These are phyloP conservation scores for Moelleriella libera DNA, from an alignment of 2,329 filamentous ascomycete species.

Conservation along the genomic window DNA sequence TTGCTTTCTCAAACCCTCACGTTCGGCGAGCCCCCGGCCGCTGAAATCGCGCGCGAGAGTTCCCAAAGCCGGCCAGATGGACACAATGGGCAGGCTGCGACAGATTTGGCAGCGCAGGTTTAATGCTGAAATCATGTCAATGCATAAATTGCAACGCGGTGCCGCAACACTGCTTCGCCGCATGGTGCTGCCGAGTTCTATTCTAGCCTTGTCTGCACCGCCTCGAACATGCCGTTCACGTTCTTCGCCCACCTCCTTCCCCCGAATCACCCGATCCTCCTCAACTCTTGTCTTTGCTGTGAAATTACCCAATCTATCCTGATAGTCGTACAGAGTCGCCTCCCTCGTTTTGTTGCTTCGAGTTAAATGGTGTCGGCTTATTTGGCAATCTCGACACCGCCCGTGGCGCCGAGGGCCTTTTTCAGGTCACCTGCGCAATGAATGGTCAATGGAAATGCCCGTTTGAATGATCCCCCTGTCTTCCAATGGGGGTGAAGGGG, in stretches of 20 bases:
- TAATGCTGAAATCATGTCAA: background rate
- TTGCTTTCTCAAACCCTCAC: no score
- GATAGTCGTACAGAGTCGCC: background rate
- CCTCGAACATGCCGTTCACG: background rate
- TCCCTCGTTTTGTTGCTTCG: background rate
- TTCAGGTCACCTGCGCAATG: slow-evolving; percentile 40
- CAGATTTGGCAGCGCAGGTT: background rate
- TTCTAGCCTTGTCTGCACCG: background rate
- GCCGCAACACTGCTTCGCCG: background rate
- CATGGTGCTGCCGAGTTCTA: background rate
- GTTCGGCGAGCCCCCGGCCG: no score
- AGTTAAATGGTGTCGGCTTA: slow-evolving; percentile 1
- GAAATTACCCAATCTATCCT: background rate
- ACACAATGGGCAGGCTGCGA: no score
- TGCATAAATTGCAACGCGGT: background rate
- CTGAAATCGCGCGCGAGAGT: no score
- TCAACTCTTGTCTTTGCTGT: background rate
- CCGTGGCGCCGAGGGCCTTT: slow-evolving; percentile 33
- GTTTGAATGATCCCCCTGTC: no score
- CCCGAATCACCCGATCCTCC: background rate
- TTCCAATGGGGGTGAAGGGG: no score
- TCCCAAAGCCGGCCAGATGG: no score
- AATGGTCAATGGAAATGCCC: background rate
- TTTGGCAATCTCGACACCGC: slow-evolving; percentile 12
- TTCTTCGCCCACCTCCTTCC: background rate